Evolutionary conservation across 139 green algal genomes (phyloP), one percentile per base, ranked within the genome.

Genomic region (Parachlorella kessleri): DNA sequence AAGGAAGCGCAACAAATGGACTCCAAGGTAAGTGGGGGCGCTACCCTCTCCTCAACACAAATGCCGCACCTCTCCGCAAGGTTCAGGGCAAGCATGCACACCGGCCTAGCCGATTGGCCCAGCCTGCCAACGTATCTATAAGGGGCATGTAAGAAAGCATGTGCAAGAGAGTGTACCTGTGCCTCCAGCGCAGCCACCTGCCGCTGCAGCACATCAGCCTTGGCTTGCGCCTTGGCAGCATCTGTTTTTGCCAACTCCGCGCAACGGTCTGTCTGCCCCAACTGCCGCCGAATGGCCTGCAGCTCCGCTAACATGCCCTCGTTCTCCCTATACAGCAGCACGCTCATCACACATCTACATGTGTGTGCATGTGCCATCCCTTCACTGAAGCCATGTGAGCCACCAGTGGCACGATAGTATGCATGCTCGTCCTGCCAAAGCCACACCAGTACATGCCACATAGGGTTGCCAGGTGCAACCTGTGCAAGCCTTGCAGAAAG

Each of bases 201-300:
- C 28, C 26, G 41, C 24, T 37, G 38, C 35, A 69, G 21, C 39
- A 65, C 37, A 65, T 65, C 39, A 48, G 63, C 63, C 63, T 72
- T 24, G 36, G 68, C 36, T 37, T 54, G 24, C 73, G 63, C 67
- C 32, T 70, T 30, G n/a, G 38, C 74, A 66, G 39, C 3, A 55
- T 55, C 63, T 59, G 55, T 7, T 37, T 54, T 24, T 70, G 73
- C n/a, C n/a, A n/a, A n/a, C n/a, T n/a, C n/a, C n/a, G n/a, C n/a
- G n/a, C n/a, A n/a, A n/a, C n/a, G n/a, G 48, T 14, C 48, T 59
- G 48, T 18, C 48, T 18, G 14, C 14, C 14, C 48, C 48, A 59
- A 28, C 48, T 59, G 48, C 48, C 14, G 14, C 48, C 21, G 14
- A 28, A 59, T 28, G 48, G 48, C 14, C 14, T 14, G 14, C 48